Conservation (phyloP, 495 filamentous ascomycete species). For the Hypoxylon subgilvum region DNA sequence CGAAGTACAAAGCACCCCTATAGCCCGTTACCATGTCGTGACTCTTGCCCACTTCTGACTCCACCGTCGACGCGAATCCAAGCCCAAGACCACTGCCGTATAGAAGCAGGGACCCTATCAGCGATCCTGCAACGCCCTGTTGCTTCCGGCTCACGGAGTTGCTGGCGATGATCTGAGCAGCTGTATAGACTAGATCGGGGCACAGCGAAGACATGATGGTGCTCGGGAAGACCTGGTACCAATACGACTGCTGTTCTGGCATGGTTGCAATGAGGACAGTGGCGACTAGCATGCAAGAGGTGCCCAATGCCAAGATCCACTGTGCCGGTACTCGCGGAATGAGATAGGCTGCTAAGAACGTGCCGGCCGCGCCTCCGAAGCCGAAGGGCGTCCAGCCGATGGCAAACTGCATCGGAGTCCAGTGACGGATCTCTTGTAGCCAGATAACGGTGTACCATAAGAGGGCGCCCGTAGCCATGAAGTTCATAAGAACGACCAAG, state of each 20-base stretch:
- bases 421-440: conserved; percentile 54
- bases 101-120: conserved; percentile 55
- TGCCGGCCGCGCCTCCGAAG: conserved; percentile 47
- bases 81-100: conserved; percentile 58
- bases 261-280: conserved; percentile 56
- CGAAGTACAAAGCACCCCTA: conserved; percentile 52
- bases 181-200: conserved; percentile 59
- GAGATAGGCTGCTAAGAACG: conserved; percentile 55
- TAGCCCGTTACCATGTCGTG: conserved; percentile 44
- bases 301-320: conserved; percentile 58
- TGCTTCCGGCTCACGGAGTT: conserved; percentile 56
- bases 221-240: conserved; percentile 59
- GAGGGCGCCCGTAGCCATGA: conserved; percentile 58
- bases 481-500: conserved; percentile 55
- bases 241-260: conserved; percentile 57
- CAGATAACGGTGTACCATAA: conserved; percentile 56
- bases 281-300: conserved; percentile 46
- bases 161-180: conserved; percentile 61
- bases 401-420: conserved; percentile 52
- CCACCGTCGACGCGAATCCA: conserved; percentile 60
- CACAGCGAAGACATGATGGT: conserved; percentile 53
- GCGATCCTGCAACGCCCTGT: conserved; percentile 57
- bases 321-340: conserved; percentile 54
- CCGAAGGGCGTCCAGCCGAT: conserved; percentile 54
- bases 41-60: conserved; percentile 37